These are phyloP conservation scores for Chlorella sp. DNA, from an alignment of 139 green algal genomes.

Conservation along the genomic window DNA sequence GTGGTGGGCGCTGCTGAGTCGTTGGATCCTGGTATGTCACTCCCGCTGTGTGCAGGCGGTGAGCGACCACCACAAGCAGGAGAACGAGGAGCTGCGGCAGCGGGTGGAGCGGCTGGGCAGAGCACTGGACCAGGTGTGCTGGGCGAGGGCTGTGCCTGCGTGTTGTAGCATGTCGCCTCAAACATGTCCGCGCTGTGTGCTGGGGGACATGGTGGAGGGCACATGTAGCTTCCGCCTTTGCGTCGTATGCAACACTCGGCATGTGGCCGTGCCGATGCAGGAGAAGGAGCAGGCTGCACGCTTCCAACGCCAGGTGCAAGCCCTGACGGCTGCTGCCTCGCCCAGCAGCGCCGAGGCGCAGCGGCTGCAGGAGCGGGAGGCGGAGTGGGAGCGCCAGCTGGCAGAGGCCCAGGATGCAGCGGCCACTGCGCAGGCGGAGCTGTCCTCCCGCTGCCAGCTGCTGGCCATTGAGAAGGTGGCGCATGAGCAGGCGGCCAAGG, in stretches of 20 bases:
- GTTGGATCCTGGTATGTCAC: not conserved
- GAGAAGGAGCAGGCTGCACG: not conserved
- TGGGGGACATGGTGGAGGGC: no score
- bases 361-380: not conserved
- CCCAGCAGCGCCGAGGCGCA: not conserved
- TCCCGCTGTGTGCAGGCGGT: not conserved
- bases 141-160: no score
- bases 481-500: constrained; percentile 11
- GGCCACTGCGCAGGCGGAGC: not conserved
- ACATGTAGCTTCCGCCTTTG: not conserved
- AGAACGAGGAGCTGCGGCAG: constrained; percentile 28
- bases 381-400: constrained; percentile 7
- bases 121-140: constrained; percentile 8
- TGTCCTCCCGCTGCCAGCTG: constrained; percentile 8
- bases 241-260: not conserved
- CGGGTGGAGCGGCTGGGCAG: not conserved
- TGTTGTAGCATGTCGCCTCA: no score
- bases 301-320: constrained; percentile 8
- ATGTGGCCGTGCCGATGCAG: not conserved
- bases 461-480: constrained; percentile 2
- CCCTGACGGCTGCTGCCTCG: not conserved
- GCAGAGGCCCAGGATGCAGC: not conserved
- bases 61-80: constrained; percentile 21
- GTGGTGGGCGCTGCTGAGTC: not conserved
- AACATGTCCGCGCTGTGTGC: no score